Evolutionary conservation across 164 flowering plant genomes (phyloP).

Genomic region (Vitis vinifera): DNA sequence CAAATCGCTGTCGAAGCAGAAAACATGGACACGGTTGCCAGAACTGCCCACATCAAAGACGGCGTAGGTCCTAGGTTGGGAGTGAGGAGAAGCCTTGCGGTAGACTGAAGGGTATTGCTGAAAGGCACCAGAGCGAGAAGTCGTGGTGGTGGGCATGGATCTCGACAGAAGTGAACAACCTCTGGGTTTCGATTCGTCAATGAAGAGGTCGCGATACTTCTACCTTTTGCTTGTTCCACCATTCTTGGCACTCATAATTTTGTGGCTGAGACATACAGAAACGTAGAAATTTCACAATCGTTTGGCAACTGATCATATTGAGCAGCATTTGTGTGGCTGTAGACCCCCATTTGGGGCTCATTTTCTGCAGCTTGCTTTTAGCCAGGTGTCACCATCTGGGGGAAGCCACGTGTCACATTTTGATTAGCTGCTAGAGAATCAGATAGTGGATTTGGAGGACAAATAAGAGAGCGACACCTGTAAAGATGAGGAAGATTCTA

Average conservation of each 20-base stretch:
- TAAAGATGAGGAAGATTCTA: too few species aligned
- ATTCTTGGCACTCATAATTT: conserved; percentile 84
- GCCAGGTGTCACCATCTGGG: too few species aligned
- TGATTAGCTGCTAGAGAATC: too few species aligned
- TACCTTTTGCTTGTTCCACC: conserved; percentile 84
- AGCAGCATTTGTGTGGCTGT: too few species aligned
- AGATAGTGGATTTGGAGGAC: too few species aligned
- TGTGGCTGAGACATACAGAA: conserved; percentile 55
- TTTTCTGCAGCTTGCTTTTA: too few species aligned
- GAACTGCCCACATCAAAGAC: conserved; percentile 98
- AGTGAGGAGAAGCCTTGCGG: conserved; percentile 32
- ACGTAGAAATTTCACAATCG: background rate
- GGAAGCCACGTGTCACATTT: too few species aligned
- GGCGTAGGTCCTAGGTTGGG: conserved; percentile 45
- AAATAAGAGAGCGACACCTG: too few species aligned
- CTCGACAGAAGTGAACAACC: conserved; percentile 32
- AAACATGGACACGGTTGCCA: conserved; percentile 92
- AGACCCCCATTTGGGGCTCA: too few species aligned
- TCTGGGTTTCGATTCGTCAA: conserved; percentile 24
- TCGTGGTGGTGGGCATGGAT: conserved; percentile 52
- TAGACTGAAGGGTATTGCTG: conserved; percentile 6
- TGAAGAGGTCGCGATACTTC: conserved; percentile 19
- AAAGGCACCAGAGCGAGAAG: conserved; percentile 25
- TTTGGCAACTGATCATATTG: too few species aligned
- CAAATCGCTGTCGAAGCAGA: conserved; percentile 65